phyloP scores from a whole-genome alignment of 2,329 filamentous ascomycete genomes.

The Diaporthe sp. region DNA sequence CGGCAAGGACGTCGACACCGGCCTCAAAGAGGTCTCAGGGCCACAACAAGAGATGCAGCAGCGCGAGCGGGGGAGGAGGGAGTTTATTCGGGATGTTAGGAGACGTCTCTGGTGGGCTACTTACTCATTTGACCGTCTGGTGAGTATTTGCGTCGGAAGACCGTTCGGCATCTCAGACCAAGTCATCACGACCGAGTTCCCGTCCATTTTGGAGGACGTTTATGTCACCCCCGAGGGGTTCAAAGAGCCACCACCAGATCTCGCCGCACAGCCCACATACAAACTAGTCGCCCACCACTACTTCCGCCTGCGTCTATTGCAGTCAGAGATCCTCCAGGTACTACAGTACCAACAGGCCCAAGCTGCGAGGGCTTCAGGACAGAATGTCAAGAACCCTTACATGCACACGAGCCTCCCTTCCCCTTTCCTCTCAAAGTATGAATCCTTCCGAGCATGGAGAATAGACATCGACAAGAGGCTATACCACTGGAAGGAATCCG shows the following conservation, averaged over 20 bases:
- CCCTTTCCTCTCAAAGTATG: slow-evolving; percentile 86
- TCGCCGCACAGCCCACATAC: slow-evolving; percentile 78
- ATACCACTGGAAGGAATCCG: slow-evolving; percentile 87
- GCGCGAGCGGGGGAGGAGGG: slow-evolving; percentile 74
- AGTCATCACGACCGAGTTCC: slow-evolving; percentile 95
- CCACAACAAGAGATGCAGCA: slow-evolving; percentile 54
- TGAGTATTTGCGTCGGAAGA: slow-evolving; percentile 92
- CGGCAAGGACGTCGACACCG: slow-evolving; percentile 74
- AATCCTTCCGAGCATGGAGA: slow-evolving; percentile 90
- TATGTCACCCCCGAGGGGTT: slow-evolving; percentile 89
- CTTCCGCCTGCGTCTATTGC: slow-evolving; percentile 87
- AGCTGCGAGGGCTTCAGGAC: slow-evolving; percentile 76
- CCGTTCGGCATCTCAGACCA: slow-evolving; percentile 97
- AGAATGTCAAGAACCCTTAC: slow-evolving; percentile 76
- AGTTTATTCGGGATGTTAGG: slow-evolving; percentile 89
- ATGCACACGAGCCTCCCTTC: slow-evolving; percentile 86
- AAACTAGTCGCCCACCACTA: slow-evolving; percentile 95
- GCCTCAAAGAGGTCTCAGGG: slow-evolving; percentile 64
- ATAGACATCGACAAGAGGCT: slow-evolving; percentile 87
- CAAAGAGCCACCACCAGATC: slow-evolving; percentile 68
- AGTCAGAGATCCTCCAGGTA: slow-evolving; percentile 96
- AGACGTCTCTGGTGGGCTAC: slow-evolving; percentile 97
- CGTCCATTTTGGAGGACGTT: slow-evolving; percentile 87
- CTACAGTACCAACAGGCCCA: slow-evolving; percentile 93
- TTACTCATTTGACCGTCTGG: slow-evolving; percentile 94